phyloP scores from a whole-genome alignment of 371 early-diverging fungal species.

The Rhizomucor miehei region DNA sequence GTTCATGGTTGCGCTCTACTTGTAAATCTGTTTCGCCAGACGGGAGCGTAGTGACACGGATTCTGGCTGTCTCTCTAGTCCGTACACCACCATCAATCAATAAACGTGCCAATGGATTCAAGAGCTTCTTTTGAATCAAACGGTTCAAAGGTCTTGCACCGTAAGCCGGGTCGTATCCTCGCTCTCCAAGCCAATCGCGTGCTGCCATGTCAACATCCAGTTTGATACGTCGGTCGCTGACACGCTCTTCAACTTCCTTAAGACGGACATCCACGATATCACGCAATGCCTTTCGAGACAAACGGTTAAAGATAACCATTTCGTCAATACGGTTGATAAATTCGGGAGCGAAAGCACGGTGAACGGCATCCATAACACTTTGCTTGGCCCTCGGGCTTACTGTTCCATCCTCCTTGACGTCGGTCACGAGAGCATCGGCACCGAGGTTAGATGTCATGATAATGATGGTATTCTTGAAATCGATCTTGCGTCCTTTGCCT shows the following conservation, averaged over 20 bases:
- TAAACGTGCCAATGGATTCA: conserved; percentile 78
- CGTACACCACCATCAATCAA: conserved; percentile 78
- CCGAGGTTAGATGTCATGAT: conserved; percentile 90
- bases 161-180: conserved; percentile 84
- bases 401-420: conserved; percentile 28
- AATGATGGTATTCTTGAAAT: conserved; percentile 91
- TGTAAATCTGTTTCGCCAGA: conserved; percentile 34
- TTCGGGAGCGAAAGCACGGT: conserved; percentile 83
- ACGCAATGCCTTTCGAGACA: conserved; percentile 58
- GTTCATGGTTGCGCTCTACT: conserved; percentile 39
- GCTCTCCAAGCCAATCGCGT: conserved; percentile 73
- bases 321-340: conserved; percentile 92
- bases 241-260: conserved; percentile 67
- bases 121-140: conserved; percentile 75
- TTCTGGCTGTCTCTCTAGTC: conserved; percentile 59
- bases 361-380: conserved; percentile 70
- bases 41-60: conserved; percentile 24
- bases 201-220: conserved; percentile 71
- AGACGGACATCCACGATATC: conserved; percentile 83
- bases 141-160: conserved; percentile 86
- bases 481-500: conserved; percentile 78
- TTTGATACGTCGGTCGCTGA: conserved; percentile 73
- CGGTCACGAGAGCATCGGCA: conserved; percentile 68
- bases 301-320: conserved; percentile 67
- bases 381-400: conserved; percentile 55